Conservation (phyloP, 441 rosid genomes). For the Manihot esculenta region DNA sequence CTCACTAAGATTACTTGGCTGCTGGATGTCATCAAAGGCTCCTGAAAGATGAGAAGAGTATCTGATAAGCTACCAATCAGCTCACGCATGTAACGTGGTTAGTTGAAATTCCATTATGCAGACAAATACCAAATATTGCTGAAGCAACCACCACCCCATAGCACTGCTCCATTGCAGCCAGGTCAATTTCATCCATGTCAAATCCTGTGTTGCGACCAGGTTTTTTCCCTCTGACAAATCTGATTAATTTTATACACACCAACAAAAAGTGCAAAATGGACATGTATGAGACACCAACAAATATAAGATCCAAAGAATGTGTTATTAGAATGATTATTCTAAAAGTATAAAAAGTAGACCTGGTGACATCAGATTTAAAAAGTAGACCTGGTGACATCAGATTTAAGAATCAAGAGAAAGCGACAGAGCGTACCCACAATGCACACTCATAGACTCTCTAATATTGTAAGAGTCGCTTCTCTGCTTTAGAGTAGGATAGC, state of each 20-base stretch:
- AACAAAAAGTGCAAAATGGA: slow-evolving; percentile 13
- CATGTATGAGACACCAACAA: background rate
- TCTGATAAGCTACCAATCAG: slow-evolving; percentile 25
- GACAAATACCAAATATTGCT: slow-evolving; percentile 76
- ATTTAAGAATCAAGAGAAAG: slow-evolving; percentile 1
- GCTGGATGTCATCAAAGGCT: slow-evolving; percentile 82
- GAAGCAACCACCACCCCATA: slow-evolving; percentile 81
- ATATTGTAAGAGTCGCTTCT: slow-evolving; percentile 72
- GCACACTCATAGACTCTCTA: slow-evolving; percentile 72
- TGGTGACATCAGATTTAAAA: no score
- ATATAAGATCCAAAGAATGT: background rate
- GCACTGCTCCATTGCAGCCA: slow-evolving; percentile 78
- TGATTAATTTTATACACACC: slow-evolving; percentile 27
- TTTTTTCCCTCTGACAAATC: slow-evolving; percentile 76
- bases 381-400: no score
- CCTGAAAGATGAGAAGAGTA: slow-evolving; percentile 40
- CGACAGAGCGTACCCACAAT: slow-evolving; percentile 67
- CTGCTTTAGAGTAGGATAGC: slow-evolving; percentile 70
- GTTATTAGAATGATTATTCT: background rate
- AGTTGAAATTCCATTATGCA: slow-evolving; percentile 13
- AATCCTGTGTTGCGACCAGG: slow-evolving; percentile 77
- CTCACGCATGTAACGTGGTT: slow-evolving; percentile 15
- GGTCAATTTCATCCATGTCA: slow-evolving; percentile 70
- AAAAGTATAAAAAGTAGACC: no score
- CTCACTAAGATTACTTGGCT: slow-evolving; percentile 73